A percentile compares a stretch with the other conserved stretches of the same genome.
phyloP scores from a whole-genome alignment of 495 filamentous ascomycete species.

The Aspergillus baeticus region DNA sequence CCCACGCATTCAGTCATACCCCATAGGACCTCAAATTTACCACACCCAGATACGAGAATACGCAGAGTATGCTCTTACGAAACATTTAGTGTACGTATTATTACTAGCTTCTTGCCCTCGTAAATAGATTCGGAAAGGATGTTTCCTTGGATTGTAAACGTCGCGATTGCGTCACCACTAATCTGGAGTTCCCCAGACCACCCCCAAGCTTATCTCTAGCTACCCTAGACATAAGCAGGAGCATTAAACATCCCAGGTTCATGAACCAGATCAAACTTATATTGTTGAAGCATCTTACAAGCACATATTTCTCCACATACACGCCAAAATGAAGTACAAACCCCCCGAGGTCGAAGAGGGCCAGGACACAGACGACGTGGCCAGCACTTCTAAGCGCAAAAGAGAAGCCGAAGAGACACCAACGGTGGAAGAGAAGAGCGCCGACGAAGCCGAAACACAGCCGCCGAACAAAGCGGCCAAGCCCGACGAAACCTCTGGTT shows the following conservation, averaged over 20 bases:
- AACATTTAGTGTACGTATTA: neutral
- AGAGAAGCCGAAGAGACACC: constrained; percentile 8
- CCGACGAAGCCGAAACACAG: constrained; percentile 10
- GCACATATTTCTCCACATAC: neutral
- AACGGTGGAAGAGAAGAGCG: neutral
- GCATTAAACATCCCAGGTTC: neutral
- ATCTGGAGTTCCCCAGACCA: neutral
- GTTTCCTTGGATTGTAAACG: constrained; percentile 1
- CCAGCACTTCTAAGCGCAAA: constrained; percentile 21
- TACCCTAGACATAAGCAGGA: neutral
- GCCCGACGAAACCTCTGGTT: neutral
- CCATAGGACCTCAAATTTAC: too few species aligned
- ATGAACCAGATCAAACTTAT: neutral
- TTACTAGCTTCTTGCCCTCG: neutral
- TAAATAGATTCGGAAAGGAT: neutral
- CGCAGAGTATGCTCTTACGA: too few species aligned
- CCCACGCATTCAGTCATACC: too few species aligned
- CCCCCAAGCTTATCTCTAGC: neutral
- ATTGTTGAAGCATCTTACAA: neutral
- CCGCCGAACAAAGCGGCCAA: constrained; percentile 22
- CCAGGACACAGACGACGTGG: constrained; percentile 16
- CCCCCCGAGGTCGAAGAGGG: constrained; percentile 22
- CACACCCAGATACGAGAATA: too few species aligned
- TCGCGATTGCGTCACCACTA: constrained; percentile 16
- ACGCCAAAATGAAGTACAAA: constrained; percentile 22